These are phyloP conservation scores for Calcarisporium arbuscula DNA, from an alignment of 2,329 filamentous ascomycete genomes.

Conservation along the genomic window DNA sequence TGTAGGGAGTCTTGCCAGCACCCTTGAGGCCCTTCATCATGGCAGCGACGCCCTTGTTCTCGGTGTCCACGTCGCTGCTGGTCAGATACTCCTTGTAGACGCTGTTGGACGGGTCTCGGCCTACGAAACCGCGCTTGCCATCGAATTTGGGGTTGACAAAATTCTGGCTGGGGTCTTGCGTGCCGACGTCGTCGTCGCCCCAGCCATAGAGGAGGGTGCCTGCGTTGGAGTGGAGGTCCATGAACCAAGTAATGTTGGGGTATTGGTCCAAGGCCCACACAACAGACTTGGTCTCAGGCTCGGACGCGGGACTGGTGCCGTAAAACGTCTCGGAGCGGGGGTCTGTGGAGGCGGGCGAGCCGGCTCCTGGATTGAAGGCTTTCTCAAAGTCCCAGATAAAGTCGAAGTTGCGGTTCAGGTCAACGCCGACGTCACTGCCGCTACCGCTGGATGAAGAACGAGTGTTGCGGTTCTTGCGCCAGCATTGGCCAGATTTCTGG, in stretches of 20 bases:
- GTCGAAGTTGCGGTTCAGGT: constrained; percentile 53
- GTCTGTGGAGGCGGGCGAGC: constrained; percentile 27
- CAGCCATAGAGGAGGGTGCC: constrained; percentile 49
- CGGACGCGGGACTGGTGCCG: constrained; percentile 45
- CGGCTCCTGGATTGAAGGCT: constrained; percentile 32
- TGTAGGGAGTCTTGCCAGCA: no score
- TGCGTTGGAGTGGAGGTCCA: constrained; percentile 51
- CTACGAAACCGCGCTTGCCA: constrained; percentile 40
- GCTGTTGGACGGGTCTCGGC: constrained; percentile 23
- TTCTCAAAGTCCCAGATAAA: constrained; percentile 48
- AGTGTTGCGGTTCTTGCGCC: constrained; percentile 51
- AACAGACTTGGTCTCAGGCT: constrained; percentile 50
- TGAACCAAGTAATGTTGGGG: constrained; percentile 46
- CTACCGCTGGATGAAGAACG: constrained; percentile 24
- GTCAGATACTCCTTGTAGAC: constrained; percentile 41
- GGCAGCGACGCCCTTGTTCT: constrained; percentile 32
- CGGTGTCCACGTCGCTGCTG: constrained; percentile 27
- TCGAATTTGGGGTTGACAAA: constrained; percentile 48
- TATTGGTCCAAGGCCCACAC: constrained; percentile 45
- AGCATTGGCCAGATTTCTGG: constrained; percentile 43
- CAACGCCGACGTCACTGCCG: constrained; percentile 34
- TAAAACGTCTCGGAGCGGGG: constrained; percentile 43
- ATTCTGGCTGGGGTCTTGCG: constrained; percentile 37
- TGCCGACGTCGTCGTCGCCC: constrained; percentile 50
- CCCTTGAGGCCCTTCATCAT: constrained; percentile 28